Evolutionary conservation across 2,329 filamentous ascomycete genomes (phyloP).

Genomic region (Fusarium bactridioides): DNA sequence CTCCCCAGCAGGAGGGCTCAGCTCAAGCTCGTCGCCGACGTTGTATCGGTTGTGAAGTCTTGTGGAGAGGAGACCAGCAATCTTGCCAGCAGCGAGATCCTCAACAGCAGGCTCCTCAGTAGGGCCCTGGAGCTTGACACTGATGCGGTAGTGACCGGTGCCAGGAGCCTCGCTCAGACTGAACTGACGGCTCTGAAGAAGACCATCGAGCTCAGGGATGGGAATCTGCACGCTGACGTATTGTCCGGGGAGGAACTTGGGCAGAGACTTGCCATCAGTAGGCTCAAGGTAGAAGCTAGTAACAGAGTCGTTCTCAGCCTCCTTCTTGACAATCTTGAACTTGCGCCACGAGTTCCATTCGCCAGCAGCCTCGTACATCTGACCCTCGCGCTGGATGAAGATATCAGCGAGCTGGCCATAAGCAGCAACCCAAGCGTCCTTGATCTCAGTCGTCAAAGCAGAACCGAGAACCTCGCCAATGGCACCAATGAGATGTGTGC

Average conservation of each 20-base stretch:
- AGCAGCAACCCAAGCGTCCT: slow-evolving; percentile 75
- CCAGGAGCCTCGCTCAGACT: slow-evolving; percentile 70
- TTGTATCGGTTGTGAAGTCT: slow-evolving; percentile 57
- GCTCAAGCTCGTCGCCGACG: slow-evolving; percentile 61
- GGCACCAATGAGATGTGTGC: slow-evolving; percentile 70
- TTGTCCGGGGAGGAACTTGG: slow-evolving; percentile 73
- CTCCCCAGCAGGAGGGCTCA: slow-evolving; percentile 65
- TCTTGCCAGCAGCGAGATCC: slow-evolving; percentile 45
- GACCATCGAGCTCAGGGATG: slow-evolving; percentile 65
- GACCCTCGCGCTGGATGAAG: slow-evolving; percentile 70
- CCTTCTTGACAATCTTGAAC: slow-evolving; percentile 66
- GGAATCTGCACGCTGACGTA: slow-evolving; percentile 73
- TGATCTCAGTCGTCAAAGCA: slow-evolving; percentile 71
- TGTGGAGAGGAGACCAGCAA: slow-evolving; percentile 62
- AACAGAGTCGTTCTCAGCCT: slow-evolving; percentile 66
- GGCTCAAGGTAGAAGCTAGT: slow-evolving; percentile 76
- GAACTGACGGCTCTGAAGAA: slow-evolving; percentile 78
- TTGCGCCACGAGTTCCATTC: slow-evolving; percentile 59
- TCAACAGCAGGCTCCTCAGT: slow-evolving; percentile 40
- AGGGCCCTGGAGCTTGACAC: slow-evolving; percentile 71
- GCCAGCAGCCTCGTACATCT: slow-evolving; percentile 63
- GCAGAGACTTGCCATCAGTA: slow-evolving; percentile 62
- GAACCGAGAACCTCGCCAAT: slow-evolving; percentile 73
- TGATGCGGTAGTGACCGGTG: slow-evolving; percentile 72
- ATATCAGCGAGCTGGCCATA: slow-evolving; percentile 76